Base-by-base conservation (phyloP, 179 eudicot species). In the Silene vulgaris region DNA sequence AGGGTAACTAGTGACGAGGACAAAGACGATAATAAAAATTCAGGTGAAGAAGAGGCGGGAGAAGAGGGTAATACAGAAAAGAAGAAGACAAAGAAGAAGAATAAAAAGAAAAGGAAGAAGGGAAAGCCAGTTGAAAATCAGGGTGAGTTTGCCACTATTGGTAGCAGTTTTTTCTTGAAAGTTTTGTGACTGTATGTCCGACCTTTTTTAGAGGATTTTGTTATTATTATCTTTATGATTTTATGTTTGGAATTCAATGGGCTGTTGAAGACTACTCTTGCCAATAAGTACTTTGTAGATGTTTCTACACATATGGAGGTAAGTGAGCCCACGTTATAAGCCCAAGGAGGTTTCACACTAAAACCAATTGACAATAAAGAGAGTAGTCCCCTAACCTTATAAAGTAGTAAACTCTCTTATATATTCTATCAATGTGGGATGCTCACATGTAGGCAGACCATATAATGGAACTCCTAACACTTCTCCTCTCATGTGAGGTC, bases 71-170 rank as follows among this genome's bases (percentile, higher is more conserved):
- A 30, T 54, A 61, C 65, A 59, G 77, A 75, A 81, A 79, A 81
- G 77, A 85, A 84, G 72, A 84, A 79, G 76, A 75, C 52, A 29
- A 78, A 77, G 59, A 76, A 52, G 57, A 71, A 77, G 78, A 69
- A 50, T 28, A 79, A 74, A 32, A 78, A 57, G 64, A 69, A 69
- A 78, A 77, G 50, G 37, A 80, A 76, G 76, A 72, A 72, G 78
- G 72, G 37, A 45, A 78, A 82, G 59, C 54, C 40, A 65, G 81
- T 61, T 1, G 73, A 74, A 80, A 82, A 64, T 37, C 76, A 57
- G 12, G 81, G 59, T 60, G 82, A 75, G 23, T 75, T 80, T 62
- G 76, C 66, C 32, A 54, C 66, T 59, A 87, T 86, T 86, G 75
- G 74, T 85, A 76, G 21, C 69, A 66, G 20, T 43, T 5, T 5